phyloP scores from a whole-genome alignment of 495 filamentous ascomycete genomes.

The Bacidia gigantensis region DNA sequence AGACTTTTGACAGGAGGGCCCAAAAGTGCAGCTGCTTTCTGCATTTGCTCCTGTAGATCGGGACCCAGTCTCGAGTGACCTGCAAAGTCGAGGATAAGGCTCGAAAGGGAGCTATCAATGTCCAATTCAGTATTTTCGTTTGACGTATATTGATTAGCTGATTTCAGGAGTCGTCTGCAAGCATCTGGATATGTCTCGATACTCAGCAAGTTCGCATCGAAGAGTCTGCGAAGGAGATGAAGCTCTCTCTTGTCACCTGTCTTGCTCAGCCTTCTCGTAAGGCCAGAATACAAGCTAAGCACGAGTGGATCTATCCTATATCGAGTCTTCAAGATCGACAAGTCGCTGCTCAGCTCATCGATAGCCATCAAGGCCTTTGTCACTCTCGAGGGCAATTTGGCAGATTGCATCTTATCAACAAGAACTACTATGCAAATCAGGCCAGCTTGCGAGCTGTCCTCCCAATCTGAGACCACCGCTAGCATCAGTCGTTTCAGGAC shows the following conservation, averaged over 20 bases:
- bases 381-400: conserved; percentile 46
- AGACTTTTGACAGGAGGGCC: background rate
- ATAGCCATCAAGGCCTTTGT: conserved; percentile 55
- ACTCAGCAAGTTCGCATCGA: conserved; percentile 46
- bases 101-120: conserved; percentile 47
- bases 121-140: conserved; percentile 20
- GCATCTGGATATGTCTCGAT: conserved; percentile 46
- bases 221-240: conserved; percentile 41
- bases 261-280: conserved; percentile 48
- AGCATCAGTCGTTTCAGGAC: conserved; percentile 74
- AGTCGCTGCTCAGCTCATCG: conserved; percentile 38
- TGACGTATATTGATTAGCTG: background rate
- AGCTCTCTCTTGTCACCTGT: conserved; percentile 44
- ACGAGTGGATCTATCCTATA: conserved; percentile 59
- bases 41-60: background rate
- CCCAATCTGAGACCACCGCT: conserved; percentile 63
- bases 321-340: conserved; percentile 47
- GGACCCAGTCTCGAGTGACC: conserved; percentile 35
- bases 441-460: conserved; percentile 50
- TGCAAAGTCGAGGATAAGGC: conserved; percentile 46
- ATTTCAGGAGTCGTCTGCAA: conserved; percentile 24
- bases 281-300: conserved; percentile 54
- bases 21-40: conserved; percentile 34
- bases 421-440: conserved; percentile 69
- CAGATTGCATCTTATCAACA: conserved; percentile 53